These are phyloP conservation scores for Penicillium sp. DNA, from an alignment of 2,329 filamentous ascomycete genomes.

Conservation along the genomic window DNA sequence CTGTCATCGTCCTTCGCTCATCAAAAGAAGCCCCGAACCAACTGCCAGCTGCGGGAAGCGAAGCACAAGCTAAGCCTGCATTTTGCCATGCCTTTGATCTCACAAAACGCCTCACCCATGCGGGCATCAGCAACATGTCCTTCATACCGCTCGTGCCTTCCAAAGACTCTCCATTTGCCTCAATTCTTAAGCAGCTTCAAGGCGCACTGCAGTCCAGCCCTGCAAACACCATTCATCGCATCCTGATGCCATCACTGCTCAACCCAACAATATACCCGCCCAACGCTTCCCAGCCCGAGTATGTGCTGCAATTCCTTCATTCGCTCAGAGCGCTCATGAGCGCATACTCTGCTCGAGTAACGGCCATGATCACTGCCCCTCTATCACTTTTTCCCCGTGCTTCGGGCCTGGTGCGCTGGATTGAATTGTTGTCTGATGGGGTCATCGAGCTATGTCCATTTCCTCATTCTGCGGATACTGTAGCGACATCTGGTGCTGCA, in stretches of 20 bases:
- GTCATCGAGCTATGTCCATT: constrained; percentile 76
- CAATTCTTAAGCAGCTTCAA: constrained; percentile 57
- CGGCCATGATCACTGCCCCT: constrained; percentile 70
- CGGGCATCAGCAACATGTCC: constrained; percentile 47
- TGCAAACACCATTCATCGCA: constrained; percentile 63
- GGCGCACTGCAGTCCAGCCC: constrained; percentile 53
- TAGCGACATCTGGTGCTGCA: constrained; percentile 48
- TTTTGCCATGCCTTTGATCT: constrained; percentile 73
- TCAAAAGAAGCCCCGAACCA: constrained; percentile 22
- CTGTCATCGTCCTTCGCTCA: constrained; percentile 14
- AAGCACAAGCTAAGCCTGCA: constrained; percentile 32
- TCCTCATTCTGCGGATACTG: constrained; percentile 53
- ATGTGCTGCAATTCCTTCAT: constrained; percentile 76
- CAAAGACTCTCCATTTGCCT: constrained; percentile 52
- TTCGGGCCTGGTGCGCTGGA: constrained; percentile 73
- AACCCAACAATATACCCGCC: constrained; percentile 79
- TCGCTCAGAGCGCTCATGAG: constrained; percentile 68
- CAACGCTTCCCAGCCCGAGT: constrained; percentile 60
- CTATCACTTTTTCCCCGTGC: constrained; percentile 71
- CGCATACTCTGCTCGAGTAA: constrained; percentile 58
- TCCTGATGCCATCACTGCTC: constrained; percentile 78
- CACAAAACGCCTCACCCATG: constrained; percentile 57
- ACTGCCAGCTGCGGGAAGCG: constrained; percentile 32
- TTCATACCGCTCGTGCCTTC: constrained; percentile 45
- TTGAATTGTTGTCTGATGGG: constrained; percentile 77